Percentiles rank a stretch among this genome's conserved stretches.
These are phyloP conservation scores for Macrocystidia cucumis DNA, from an alignment of 1,284 basidiomycete species.

Conservation along the genomic window DNA sequence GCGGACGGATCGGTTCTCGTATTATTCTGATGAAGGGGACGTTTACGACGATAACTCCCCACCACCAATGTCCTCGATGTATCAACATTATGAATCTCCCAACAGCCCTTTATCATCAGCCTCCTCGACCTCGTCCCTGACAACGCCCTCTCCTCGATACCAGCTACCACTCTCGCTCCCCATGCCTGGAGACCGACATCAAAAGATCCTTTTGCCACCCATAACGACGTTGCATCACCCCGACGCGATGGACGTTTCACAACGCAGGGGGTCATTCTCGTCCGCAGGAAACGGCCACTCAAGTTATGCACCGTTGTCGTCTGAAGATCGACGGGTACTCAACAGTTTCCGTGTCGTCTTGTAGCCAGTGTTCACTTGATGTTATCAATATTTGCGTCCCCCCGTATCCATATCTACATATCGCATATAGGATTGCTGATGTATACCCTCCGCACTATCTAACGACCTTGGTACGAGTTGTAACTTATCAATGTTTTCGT, in stretches of 20 bases:
- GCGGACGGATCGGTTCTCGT: slow-evolving; percentile 34
- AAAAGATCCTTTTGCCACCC: slow-evolving; percentile 16
- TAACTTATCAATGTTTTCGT: too few species aligned
- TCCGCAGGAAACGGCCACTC: too few species aligned
- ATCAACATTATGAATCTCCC: slow-evolving; percentile 9
- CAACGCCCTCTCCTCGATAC: slow-evolving; percentile 12
- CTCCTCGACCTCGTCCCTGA: slow-evolving; percentile 27
- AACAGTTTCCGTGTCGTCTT: slow-evolving; percentile 1
- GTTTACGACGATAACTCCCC: slow-evolving; percentile 21
- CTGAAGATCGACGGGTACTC: not conserved
- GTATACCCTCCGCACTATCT: too few species aligned
- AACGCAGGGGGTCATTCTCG: too few species aligned
- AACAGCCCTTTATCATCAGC: slow-evolving; percentile 8
- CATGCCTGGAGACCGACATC: slow-evolving; percentile 12
- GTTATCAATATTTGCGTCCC: too few species aligned
- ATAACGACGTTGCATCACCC: slow-evolving; percentile 16
- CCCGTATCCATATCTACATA: too few species aligned
- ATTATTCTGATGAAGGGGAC: slow-evolving; percentile 27
- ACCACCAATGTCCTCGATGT: slow-evolving; percentile 9
- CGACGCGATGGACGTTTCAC: too few species aligned
- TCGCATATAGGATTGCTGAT: too few species aligned
- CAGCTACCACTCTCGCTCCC: slow-evolving; percentile 17
- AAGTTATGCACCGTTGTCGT: not conserved
- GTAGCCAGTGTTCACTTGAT: not conserved
- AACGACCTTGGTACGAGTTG: too few species aligned